A percentile compares a stretch with the other conserved stretches of the same genome.
Evolutionary conservation across 495 filamentous ascomycete genomes (phyloP).

Genomic region (Penicillium diatomitis): DNA sequence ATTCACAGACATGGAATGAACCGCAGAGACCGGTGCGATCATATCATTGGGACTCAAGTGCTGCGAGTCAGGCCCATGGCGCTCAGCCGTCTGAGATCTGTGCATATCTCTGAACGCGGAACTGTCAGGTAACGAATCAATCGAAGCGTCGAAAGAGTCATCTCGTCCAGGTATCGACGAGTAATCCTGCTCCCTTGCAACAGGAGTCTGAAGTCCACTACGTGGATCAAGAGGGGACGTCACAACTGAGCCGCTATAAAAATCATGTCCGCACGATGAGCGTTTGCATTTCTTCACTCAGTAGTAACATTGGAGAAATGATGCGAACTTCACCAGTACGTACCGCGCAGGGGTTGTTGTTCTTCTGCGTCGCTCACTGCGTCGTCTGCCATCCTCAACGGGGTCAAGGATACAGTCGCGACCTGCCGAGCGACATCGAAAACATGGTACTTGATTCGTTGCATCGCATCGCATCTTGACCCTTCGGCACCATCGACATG

Average conservation of each 20-base stretch:
- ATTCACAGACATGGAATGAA: constrained; percentile 38
- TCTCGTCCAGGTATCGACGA: constrained; percentile 18
- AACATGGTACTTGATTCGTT: constrained; percentile 32
- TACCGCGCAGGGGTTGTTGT: constrained; percentile 19
- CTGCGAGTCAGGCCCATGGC: constrained; percentile 27
- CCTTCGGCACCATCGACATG: constrained; percentile 33
- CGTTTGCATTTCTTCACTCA: neutral
- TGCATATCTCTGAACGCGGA: constrained; percentile 12
- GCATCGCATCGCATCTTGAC: constrained; percentile 40
- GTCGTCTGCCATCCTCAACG: constrained; percentile 22
- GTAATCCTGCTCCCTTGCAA: constrained; percentile 24
- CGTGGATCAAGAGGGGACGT: constrained; percentile 18
- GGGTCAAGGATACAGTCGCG: constrained; percentile 35
- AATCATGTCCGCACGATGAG: constrained; percentile 4
- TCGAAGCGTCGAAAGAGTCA: constrained; percentile 16
- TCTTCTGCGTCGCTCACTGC: constrained; percentile 21
- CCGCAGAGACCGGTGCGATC: constrained; percentile 32
- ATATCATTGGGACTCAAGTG: constrained; percentile 35
- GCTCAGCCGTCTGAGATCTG: constrained; percentile 19
- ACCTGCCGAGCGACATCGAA: constrained; percentile 29
- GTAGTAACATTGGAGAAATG: neutral
- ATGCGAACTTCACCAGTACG: neutral
- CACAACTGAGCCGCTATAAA: constrained; percentile 12
- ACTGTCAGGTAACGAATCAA: constrained; percentile 22
- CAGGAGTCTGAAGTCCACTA: constrained; percentile 21